Percentiles rank a stretch among this genome's conserved stretches.
phyloP scores from a whole-genome alignment of 257 asterid genomes.

The Salvia hispanica region DNA sequence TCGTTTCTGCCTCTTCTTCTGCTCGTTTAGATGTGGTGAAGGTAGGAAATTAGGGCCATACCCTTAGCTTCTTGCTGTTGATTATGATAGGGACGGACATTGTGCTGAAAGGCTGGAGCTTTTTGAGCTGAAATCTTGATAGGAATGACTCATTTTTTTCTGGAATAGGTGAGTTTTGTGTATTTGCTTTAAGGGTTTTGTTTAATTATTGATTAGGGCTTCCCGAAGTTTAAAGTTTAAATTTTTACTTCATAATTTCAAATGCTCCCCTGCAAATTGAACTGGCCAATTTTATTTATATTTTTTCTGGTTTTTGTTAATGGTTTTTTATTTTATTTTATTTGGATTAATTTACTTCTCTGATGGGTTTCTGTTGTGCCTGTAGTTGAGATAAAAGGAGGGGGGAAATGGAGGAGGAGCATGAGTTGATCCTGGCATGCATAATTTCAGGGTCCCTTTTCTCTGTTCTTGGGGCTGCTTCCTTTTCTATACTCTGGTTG shows the following conservation, averaged over 20 bases:
- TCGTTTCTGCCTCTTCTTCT: constrained; percentile 7
- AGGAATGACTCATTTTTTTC: constrained; percentile 44
- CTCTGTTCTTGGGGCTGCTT: constrained; percentile 71
- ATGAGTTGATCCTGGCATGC: constrained; percentile 77
- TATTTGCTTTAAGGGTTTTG: constrained; percentile 20
- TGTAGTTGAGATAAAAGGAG: constrained; percentile 45
- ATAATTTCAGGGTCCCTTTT: constrained; percentile 84
- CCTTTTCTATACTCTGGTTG: constrained; percentile 90
- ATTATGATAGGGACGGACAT: constrained; percentile 41
- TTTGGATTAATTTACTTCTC: neutral
- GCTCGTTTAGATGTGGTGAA: constrained; percentile 36
- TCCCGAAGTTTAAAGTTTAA: constrained; percentile 22
- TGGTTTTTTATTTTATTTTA: neutral
- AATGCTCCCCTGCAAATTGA: constrained; percentile 12
- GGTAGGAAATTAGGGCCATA: constrained; percentile 39
- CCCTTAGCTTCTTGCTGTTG: constrained; percentile 45
- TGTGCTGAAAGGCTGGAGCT: constrained; percentile 32
- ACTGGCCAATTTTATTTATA: constrained; percentile 1
- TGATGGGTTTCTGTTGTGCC: constrained; percentile 22
- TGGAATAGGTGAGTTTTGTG: constrained; percentile 38
- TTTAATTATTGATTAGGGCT: constrained; percentile 8
- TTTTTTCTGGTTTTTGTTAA: constrained; percentile 6
- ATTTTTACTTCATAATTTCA: constrained; percentile 22
- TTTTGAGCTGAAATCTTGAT: constrained; percentile 36
- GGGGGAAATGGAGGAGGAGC: constrained; percentile 75